Evolutionary conservation across 108 stramenopile genomes (phyloP), one percentile per base, ranked within the genome.

Genomic region (Schizochytrium sp.): DNA sequence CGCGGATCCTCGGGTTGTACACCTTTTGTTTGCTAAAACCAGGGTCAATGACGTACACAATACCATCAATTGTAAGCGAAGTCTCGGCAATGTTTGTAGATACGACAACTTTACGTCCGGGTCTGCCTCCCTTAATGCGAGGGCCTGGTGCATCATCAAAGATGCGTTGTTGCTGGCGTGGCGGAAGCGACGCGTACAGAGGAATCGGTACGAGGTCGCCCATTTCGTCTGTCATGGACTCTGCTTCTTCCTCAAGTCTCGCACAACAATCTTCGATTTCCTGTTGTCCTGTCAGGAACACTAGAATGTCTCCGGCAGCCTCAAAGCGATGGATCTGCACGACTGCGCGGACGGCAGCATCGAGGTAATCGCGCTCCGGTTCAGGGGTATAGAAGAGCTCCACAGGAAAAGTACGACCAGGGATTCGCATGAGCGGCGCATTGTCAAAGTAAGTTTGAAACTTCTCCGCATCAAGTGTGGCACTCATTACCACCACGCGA

Each of bases 11-110:
- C 7, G 99, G 99, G 92, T 99, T 99, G 95, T 98, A 99, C 10
- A 99, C 97, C 94, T 99, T 99, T 93, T 99, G 99, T 92, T 99
- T 99, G 59, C 95, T 96, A 87, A 99, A 99, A 46, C 99, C 98
- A 12, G 99, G 98, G 91, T 99, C 99, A 44, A 99, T 97, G 55
- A 99, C 99, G 91, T 98, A 99, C 5, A 99, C 98, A 58, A 99
- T 97, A 49, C 99, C 99, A 93, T 99, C 99, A 91, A 99, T 99
- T 3, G 99, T 99, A 58, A 99, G 91, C 49, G 97, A 97, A 46
- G 99, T 99, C 90, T 99, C 99, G 5, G 99, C 98, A 64, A 99
- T 95, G 92, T 99, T 99, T 53, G 99, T 99, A 45, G 94, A 94
- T 46, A 99, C 97, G 49, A 99, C 97, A 7, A 99, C 97, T 92